Conservation (phyloP, 2,329 filamentous ascomycete genomes). For the Microdochium paspali region DNA sequence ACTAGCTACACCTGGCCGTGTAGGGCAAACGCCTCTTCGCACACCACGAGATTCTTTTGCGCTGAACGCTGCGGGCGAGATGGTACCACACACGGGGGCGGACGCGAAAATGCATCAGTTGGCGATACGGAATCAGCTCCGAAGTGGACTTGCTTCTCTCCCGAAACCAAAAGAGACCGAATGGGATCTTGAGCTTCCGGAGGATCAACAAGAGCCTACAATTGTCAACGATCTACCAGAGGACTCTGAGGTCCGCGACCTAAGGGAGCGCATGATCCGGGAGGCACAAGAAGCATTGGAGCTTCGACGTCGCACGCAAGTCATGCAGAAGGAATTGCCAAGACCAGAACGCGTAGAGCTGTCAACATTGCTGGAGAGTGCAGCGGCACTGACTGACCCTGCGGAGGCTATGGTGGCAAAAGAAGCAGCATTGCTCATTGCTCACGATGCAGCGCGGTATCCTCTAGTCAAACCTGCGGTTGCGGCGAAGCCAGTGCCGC, state of each 20-base stretch:
- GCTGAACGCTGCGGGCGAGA: constrained; percentile 64
- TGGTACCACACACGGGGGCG: constrained; percentile 65
- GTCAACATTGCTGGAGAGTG: constrained; percentile 54
- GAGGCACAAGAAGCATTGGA: constrained; percentile 70
- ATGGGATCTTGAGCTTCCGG: constrained; percentile 87
- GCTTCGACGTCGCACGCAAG: constrained; percentile 75
- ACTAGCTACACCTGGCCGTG: constrained; percentile 58
- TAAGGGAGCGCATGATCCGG: constrained; percentile 62
- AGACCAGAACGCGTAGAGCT: constrained; percentile 68
- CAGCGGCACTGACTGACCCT: constrained; percentile 50
- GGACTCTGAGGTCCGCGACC: constrained; percentile 64
- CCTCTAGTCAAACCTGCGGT: constrained; percentile 61
- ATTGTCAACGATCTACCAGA: constrained; percentile 43
- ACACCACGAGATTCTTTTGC: constrained; percentile 84
- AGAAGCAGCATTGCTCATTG: constrained; percentile 73
- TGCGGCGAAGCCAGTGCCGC: constrained; percentile 45
- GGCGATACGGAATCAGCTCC: constrained; percentile 58
- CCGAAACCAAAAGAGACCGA: constrained; percentile 90
- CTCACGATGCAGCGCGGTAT: constrained; percentile 69
- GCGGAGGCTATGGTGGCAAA: constrained; percentile 61
- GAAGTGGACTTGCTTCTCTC: constrained; percentile 66
- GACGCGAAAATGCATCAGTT: constrained; percentile 66
- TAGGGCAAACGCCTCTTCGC: constrained; percentile 74
- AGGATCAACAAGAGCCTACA: constrained; percentile 59
- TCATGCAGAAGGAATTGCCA: constrained; percentile 79